phyloP scores from a whole-genome alignment of 345 rosid genomes.

The Brassica juncea region DNA sequence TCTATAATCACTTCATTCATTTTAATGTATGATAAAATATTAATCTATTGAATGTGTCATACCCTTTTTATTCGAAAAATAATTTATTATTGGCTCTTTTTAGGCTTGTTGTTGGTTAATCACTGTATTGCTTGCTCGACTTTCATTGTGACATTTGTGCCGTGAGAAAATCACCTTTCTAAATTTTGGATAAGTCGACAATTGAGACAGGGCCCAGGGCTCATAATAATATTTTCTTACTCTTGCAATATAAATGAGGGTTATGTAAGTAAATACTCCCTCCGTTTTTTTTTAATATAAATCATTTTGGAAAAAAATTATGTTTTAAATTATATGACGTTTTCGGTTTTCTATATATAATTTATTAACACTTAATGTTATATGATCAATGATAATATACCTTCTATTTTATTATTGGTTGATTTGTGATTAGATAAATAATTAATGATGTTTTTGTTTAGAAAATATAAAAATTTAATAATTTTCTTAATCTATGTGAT shows the following conservation, averaged over 20 bases:
- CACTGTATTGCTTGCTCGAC: conserved; percentile 9
- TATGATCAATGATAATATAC: no score
- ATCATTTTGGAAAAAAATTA: no score
- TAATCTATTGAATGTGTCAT: conserved; percentile 23
- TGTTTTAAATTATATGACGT: no score
- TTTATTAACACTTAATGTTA: no score
- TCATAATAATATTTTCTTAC: neutral
- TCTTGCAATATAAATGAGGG: neutral
- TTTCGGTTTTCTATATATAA: no score
- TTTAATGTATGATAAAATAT: conserved; percentile 11
- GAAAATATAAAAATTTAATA: no score
- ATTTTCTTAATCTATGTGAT: no score
- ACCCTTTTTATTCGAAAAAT: neutral
- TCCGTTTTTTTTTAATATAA: no score
- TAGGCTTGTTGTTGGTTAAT: conserved; percentile 20
- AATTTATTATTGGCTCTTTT: neutral
- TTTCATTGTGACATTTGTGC: conserved; percentile 19
- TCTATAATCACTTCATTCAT: conserved; percentile 25
- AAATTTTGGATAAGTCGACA: conserved; percentile 18
- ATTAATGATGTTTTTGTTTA: no score
- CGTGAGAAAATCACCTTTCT: conserved; percentile 19
- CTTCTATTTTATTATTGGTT: no score
- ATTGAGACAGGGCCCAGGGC: neutral
- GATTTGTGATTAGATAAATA: no score
- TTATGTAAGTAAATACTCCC: neutral